Evolutionary conservation across 2,329 filamentous ascomycete species (phyloP), one percentile per base, ranked within the genome.

Genomic region (Diaporthe sp.): DNA sequence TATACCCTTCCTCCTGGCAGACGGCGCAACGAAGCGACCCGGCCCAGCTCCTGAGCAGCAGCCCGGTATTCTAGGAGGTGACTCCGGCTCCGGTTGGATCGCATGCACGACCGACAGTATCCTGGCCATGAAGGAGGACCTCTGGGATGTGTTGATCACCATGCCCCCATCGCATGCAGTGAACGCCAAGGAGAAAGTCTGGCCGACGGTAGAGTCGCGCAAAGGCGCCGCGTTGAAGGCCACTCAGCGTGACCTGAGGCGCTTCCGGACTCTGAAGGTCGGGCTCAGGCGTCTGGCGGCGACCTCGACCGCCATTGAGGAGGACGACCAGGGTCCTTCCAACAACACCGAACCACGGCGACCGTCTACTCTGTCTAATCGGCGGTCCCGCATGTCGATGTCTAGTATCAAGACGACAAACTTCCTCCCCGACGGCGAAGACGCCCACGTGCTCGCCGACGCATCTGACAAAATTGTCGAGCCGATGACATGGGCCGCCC

Each of bases 101-200:
- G 97, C 96, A 17, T 98, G 96, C 83, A 98, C 96, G 4, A 98
- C 96, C 2, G 97, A 99, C 85, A 96, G 94, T 81, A 97, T 99
- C 75, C 89, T 99, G 19, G 92, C 92, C 62, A 94, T 95, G 84
- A 98, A 98, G 85, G 91, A 92, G 69, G 90, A 94, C 2, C 90
- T 99, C 3, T 98, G 95, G 88, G 97, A 99, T 82, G 89, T 98
- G 79, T 89, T 98, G 53, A 93, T 98, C 76, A 95, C 94, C 72
- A 90, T 98, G 81, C 95, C 95, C 0, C 89, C 92, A 1, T 83
- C 89, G 8, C 87, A 93, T 79, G 85, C 90, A 4, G 86, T 90
- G 72, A 86, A 91, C 59, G 89, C 89, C 10, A 86, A 88, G 37
- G 88, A 90, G 78, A 92, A 89, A 79, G 85, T 89, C 25, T 98